Base-by-base conservation (phyloP, 805 yeast genomes). In the Candida coquimbonensis region DNA sequence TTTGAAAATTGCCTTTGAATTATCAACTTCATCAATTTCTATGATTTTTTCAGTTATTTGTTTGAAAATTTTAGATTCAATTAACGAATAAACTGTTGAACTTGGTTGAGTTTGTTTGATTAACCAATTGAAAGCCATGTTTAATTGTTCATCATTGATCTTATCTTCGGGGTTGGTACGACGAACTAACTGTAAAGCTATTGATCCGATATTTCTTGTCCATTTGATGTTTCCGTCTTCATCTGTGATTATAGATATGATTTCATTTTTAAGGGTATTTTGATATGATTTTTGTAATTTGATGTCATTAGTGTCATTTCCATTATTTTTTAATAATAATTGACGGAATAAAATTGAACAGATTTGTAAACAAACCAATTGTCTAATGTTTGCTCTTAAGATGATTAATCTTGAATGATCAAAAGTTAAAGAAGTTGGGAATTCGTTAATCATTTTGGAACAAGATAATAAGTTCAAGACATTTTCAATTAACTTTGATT, bases 141-240 rank as follows among this genome's bases (percentile, higher is more conserved):
- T 74, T 0, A 56, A 53, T 25, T 47, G 48, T 17, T 55, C 54
- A 19, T 64, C 66, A 4, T 43, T 47, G 45, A 62, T 65, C 54
- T 62, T 32, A 55, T 57, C 41, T 44, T 64, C 55, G 7, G 61
- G 49, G 38, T 61, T 38, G 12, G 51, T 40, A 43, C 65, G 67
- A 53, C 76, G 75, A 32, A 76, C 75, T 41, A 84, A 58, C 59
- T 83, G 95, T 49, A 87, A 71, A 5, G 91, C 77, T 50, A 88
- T 77, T 14, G 84, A 72, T 51, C 79, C 75, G 25, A 87, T 77
- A 62, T 87, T 87, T 58, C 87, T 77, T 1, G 96, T 87, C 96
- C 96, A 87, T 67, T 89, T 87, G 48, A 87, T 79, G 61, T 85
- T 86, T 2, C 95, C 96, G 56, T 82, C 84, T 48, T 84, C 87